Base-by-base conservation (phyloP, 345 rosid species). In the Aethionema arabicum region DNA sequence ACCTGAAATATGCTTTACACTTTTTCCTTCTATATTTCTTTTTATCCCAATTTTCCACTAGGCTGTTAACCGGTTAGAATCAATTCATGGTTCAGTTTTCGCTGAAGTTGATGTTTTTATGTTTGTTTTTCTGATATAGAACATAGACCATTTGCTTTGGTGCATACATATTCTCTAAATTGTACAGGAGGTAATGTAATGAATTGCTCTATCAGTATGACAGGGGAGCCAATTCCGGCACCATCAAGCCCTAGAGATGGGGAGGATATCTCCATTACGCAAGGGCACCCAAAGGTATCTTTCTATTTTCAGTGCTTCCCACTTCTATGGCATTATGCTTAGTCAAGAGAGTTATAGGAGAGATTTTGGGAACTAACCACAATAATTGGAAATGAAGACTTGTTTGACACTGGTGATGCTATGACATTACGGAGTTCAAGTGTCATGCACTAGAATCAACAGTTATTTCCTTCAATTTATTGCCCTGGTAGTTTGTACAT, bases 171-270 rank as follows among this genome's bases (percentile, higher is more conserved):
- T 38, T 72, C 52, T 72, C 48, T 67, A 46, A 50, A 32, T 35
- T 58, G 21, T 48, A 38, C 54, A 46, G 54, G 56, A 50, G 52
- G 32, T 72, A 59, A 56, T 60, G 54, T 66, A 57, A 69, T 72
- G 51, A 76, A 70, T 61, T 70, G 57, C 36, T 71, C 33, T 62
- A 65, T 66, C 87, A 95, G 99, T 80, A 95, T 95, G 99, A 85
- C 96, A 61, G 90, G 78, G 33, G 99, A 95, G 81, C 97, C 74
- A 73, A 75, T 83, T 71, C 63, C 69, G 8, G 78, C 96, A 70
- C 97, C 99, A 58, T 80, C 96, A 38, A 95, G 95, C 79, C 97
- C 95, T 60, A 78, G 86, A 57, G 98, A 87, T 57, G 95, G 95
- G 50, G 99, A 88, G 52, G 92, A 85, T 66, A 77, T 74, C 40